Base-by-base conservation (phyloP, 768 basidiomycete genomes). In the Phallus indusiatus region DNA sequence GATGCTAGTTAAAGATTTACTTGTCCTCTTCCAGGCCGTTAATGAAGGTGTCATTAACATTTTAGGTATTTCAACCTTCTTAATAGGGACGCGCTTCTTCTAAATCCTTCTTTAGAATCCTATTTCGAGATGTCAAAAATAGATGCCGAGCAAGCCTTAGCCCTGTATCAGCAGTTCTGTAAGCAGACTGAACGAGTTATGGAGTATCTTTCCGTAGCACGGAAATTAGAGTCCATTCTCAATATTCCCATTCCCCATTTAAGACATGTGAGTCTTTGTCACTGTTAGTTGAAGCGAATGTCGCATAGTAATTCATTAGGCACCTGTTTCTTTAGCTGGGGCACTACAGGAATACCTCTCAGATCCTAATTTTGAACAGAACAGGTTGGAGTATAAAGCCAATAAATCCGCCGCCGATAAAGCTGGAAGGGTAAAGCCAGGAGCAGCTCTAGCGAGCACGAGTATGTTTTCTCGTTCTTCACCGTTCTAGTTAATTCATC, bases 91-190 rank as follows among this genome's bases (percentile, higher is more conserved):
- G 20, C 54, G 16, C 10, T 53, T 22, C 47, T 37, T 16, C 28
- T 51, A 33, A 37, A 11, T 14, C 20, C 28, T n/a, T 47, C 36
- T 51, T 4, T 61, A 78, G 94, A 97, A 67, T 88, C 95, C 72
- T 99, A 96, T 72, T 97, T 98, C 67, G 94, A 96, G 69, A 98
- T 98, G 96, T 91, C 93, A 0, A 88, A 89, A 62, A 72, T 85
- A n/a, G 95, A 98, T 67, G 96, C 95, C 0, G 74, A 80, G 37
- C 84, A 88, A 34, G 90, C 95, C 1, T 80, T 98, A 22, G 71
- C 74, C 17, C 85, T 98, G 61, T 99, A 99, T 75, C 89, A 92
- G 56, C 83, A 87, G 61, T 99, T 99, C 72, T 97, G 94, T 73
- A 84, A 81, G 53, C 92, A 98, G 70, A 93, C 95, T 0, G 93